Base-by-base conservation (phyloP, 1,139 yeast genomes). In the Petasospora fabianii region DNA sequence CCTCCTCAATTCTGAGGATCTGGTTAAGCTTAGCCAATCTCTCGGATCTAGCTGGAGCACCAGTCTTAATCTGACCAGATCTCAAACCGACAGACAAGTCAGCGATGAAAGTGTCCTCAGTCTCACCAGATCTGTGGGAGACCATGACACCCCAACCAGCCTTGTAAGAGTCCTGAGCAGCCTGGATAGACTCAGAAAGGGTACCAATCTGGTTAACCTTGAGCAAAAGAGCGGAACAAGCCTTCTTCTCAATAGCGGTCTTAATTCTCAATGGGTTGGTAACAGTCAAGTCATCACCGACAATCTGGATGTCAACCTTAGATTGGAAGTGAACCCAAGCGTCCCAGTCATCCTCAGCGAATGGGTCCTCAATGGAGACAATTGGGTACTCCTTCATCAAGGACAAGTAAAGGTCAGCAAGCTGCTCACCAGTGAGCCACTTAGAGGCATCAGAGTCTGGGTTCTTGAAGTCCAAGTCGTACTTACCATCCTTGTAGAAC, bases 31-130 rank as follows among this genome's bases (percentile, higher is more conserved):
- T 90, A 67, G 97, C 97, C 70, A 90, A 82, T 81, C 97, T 88
- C 78, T 90, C 97, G 55, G 96, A 86, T 79, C 97, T 87, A 58
- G 96, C 95, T 66, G 97, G 96, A 65, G 97, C 97, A 82, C 97
- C 97, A 59, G 96, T 84, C 88, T 90, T 90, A 71, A 90, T 83
- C 79, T 90, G 96, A 68, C 96, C 97, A 57, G 95, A 64, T 80
- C 97, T 85, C 68, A 90, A 77, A 75, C 97, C 97, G 60, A 90
- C 96, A 59, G 88, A 75, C 66, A 90, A 79, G 72, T 90, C 97
- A 64, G 97, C 97, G 71, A 90, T 88, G 77, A 85, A 82, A 59
- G 95, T 83, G 74, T 90, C 97, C 77, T 90, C 97, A 55, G 97
- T 88, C 80, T 90, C 97, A 75, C 97, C 97, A 58, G 96, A 87